phyloP scores from a whole-genome alignment of 2,329 filamentous ascomycete species.

The Juglanconis sp. region DNA sequence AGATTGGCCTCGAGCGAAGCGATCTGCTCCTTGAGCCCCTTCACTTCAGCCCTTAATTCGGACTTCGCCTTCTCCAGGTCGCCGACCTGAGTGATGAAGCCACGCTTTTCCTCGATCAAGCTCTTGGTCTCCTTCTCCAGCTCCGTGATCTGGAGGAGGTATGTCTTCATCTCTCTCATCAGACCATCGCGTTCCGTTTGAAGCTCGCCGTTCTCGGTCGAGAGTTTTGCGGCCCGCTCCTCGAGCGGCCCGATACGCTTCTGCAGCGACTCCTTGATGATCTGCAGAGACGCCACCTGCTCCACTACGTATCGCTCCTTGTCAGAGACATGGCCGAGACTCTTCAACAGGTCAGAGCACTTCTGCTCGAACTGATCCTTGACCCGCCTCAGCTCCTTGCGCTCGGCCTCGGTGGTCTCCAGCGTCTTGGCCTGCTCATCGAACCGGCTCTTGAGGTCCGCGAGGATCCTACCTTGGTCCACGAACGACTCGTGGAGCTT shows the following conservation, averaged over 20 bases:
- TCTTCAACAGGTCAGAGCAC: conserved; percentile 13
- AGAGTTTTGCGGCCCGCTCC: conserved; percentile 17
- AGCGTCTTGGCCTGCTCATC: conserved; percentile 20
- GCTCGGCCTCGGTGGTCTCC: conserved; percentile 11
- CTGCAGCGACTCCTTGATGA: conserved; percentile 19
- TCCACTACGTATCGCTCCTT: conserved; percentile 17
- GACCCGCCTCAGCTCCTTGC: conserved; percentile 4
- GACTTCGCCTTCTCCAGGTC: conserved; percentile 17
- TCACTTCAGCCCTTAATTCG: conserved; percentile 3
- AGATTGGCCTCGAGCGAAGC: conserved; percentile 3
- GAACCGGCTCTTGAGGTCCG: conserved; percentile 23
- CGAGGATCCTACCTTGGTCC: conserved; percentile 20
- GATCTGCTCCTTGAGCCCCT: conserved; percentile 9
- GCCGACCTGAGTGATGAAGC: conserved; percentile 13
- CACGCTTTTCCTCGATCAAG: conserved; percentile 14
- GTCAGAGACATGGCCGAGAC: conserved; percentile 14
- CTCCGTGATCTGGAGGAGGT: conserved; percentile 20
- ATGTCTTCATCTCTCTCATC: conserved; percentile 13
- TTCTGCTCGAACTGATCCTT: conserved; percentile 17
- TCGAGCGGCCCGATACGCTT: conserved; percentile 20
- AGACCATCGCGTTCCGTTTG: conserved; percentile 10
- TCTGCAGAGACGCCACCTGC: conserved; percentile 21
- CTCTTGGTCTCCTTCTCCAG: conserved; percentile 18
- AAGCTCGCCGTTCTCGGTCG: conserved; percentile 14
- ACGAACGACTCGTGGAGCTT: conserved; percentile 15